Evolutionary conservation across 2,329 filamentous ascomycete genomes (phyloP).

Genomic region (Proliferodiscus dingleyae): DNA sequence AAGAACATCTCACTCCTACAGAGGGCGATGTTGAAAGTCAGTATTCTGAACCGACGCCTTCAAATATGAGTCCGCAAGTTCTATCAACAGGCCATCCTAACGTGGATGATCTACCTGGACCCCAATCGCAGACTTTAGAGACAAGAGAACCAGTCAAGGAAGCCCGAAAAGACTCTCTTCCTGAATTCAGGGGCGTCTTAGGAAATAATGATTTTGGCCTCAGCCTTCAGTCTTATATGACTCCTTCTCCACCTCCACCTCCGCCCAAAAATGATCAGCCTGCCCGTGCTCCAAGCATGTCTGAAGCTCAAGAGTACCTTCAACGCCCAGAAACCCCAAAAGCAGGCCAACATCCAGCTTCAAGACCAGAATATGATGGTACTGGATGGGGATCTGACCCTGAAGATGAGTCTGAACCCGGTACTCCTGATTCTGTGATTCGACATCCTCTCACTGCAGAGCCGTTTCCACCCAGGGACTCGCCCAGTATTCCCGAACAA

Average conservation of each 20-base stretch:
- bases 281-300: slow-evolving; percentile 19
- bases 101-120: slow-evolving; percentile 47
- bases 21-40: slow-evolving; percentile 37
- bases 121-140: slow-evolving; percentile 41
- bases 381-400: slow-evolving; percentile 54
- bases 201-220: slow-evolving; percentile 48
- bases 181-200: slow-evolving; percentile 45
- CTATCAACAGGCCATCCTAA: slow-evolving; percentile 32
- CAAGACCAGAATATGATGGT: slow-evolving; percentile 61
- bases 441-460: slow-evolving; percentile 58
- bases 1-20: slow-evolving; percentile 11
- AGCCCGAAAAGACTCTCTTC: slow-evolving; percentile 31
- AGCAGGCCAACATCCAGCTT: slow-evolving; percentile 33
- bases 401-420: slow-evolving; percentile 51
- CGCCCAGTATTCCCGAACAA: slow-evolving; percentile 70
- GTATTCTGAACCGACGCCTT: slow-evolving; percentile 42
- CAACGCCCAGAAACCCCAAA: slow-evolving; percentile 23
- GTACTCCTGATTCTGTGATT: slow-evolving; percentile 86
- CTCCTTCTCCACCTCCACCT: slow-evolving; percentile 35
- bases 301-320: slow-evolving; percentile 24
- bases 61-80: slow-evolving; percentile 19
- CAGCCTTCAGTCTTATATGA: slow-evolving; percentile 51
- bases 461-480: slow-evolving; percentile 32
- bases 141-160: slow-evolving; percentile 19
- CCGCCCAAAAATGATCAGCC: slow-evolving; percentile 20